A percentile compares a stretch with the other conserved stretches of the same genome.
Evolutionary conservation across 306 rosid species (phyloP).

Genomic region (Rubus parviflorus): DNA sequence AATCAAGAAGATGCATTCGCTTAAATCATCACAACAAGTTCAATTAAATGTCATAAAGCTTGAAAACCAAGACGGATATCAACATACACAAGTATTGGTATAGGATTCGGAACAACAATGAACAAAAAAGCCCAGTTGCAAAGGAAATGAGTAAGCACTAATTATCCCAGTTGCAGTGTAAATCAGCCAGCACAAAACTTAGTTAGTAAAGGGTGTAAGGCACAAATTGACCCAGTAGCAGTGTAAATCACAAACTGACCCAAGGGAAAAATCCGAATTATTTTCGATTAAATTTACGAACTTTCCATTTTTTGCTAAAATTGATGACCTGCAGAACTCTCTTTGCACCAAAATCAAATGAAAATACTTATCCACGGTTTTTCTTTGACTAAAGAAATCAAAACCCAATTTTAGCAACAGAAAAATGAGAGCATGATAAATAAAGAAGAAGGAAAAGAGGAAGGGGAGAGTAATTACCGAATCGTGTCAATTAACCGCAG

Average conservation of each 20-base stretch:
- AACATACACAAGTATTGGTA: neutral
- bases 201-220: neutral
- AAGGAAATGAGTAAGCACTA: neutral
- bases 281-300: neutral
- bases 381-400: neutral
- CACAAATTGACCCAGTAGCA: neutral
- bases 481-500: neutral
- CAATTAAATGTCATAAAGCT: neutral
- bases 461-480: conserved; percentile 6
- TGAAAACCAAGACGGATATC: neutral
- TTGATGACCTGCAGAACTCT: neutral
- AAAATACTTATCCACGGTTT: neutral
- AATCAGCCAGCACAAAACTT: neutral
- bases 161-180: neutral
- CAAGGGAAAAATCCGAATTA: neutral
- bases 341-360: neutral
- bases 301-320: neutral
- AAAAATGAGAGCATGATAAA: neutral
- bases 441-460: neutral
- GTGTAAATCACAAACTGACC: neutral
- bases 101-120: neutral
- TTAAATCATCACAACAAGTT: neutral
- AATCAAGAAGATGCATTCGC: neutral
- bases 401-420: neutral
- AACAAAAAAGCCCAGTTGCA: neutral